Evolutionary conservation across 2,329 filamentous ascomycete genomes (phyloP).

Genomic region (Sporothrix inflata): DNA sequence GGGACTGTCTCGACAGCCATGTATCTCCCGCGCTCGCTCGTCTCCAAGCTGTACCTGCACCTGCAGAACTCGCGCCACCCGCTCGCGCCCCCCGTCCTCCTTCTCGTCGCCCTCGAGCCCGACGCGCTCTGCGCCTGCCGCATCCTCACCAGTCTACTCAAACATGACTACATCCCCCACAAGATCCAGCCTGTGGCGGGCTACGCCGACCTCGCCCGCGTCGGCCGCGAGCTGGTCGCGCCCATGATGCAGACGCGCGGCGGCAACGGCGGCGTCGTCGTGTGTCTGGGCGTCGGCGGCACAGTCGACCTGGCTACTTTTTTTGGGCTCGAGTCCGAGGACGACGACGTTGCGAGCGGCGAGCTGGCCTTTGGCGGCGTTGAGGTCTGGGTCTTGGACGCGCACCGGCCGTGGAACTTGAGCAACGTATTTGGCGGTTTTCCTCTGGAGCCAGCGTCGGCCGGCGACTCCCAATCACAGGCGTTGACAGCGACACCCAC

Average conservation of each 20-base stretch:
- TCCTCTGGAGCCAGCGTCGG: slow-evolving; percentile 55
- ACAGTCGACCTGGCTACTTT: slow-evolving; percentile 84
- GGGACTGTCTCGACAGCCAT: slow-evolving; percentile 53
- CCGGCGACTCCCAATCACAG: background rate
- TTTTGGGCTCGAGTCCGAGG: slow-evolving; percentile 72
- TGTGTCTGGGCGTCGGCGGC: slow-evolving; percentile 91
- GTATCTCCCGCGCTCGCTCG: slow-evolving; percentile 90
- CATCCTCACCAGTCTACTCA: slow-evolving; percentile 89
- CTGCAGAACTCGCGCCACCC: slow-evolving; percentile 85
- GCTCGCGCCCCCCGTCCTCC: slow-evolving; percentile 85
- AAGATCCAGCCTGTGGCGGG: slow-evolving; percentile 95
- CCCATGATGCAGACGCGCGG: slow-evolving; percentile 87
- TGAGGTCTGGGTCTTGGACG: slow-evolving; percentile 92
- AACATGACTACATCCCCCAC: slow-evolving; percentile 96
- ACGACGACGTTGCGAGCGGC: slow-evolving; percentile 47
- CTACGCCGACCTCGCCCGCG: slow-evolving; percentile 83
- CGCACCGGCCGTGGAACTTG: slow-evolving; percentile 91
- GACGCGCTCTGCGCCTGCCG: slow-evolving; percentile 95
- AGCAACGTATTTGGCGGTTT: slow-evolving; percentile 87
- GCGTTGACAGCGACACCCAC: slow-evolving; percentile 39
- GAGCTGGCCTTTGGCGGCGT: slow-evolving; percentile 70
- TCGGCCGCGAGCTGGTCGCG: slow-evolving; percentile 75
- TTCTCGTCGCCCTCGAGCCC: slow-evolving; percentile 91
- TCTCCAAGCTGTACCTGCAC: slow-evolving; percentile 89
- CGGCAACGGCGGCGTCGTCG: slow-evolving; percentile 83